Evolutionary conservation across 805 yeast species (phyloP), one percentile per base, ranked within the genome.

Genomic region (Torulaspora franciscae): DNA sequence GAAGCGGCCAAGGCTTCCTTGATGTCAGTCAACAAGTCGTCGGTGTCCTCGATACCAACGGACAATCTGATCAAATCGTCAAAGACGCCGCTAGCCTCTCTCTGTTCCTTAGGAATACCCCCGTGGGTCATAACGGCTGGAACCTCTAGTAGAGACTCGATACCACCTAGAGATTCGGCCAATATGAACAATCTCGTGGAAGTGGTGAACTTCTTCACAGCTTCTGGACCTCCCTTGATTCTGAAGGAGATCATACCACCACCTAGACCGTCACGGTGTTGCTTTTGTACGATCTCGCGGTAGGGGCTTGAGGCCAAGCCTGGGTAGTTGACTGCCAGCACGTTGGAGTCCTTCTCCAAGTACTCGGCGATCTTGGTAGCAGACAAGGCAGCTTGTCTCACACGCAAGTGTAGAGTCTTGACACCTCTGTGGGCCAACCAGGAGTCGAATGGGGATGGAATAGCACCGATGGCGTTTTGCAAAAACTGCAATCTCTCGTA

Each of bases 101-200:
- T 80, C 58, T 79, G 81, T 43, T 72, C 85, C 64, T 74, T 72
- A 60, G 93, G 88, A 65, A 86, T 86, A 63, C 95, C 95, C 45
- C 91, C 93, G 59, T 86, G 95, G 57, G 95, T 86, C 95, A 86
- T 86, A 46, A 80, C 79, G 37, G 95, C 93, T 33, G 95, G 96
- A 39, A 87, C 90, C 69, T 87, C 95, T 53, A 85, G 70, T 59
- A 86, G 73, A 7, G 90, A 81, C 71, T 87, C 95, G 51, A 87
- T 81, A 56, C 95, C 95, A 55, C 96, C 96, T 50, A 87, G 76
- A 15, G 95, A 85, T 71, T 88, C 95, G 46, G 95, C 95, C 61
- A 87, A 73, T 15, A 93, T 81, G 74, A 87, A 87, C 49, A 85
- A 63, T 70, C 82, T 78, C 51, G 95, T 85, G 37, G 79, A 61